Evolutionary conservation across 768 basidiomycete species (phyloP), one percentile per base, ranked within the genome.

Genomic region (Russula sp.): DNA sequence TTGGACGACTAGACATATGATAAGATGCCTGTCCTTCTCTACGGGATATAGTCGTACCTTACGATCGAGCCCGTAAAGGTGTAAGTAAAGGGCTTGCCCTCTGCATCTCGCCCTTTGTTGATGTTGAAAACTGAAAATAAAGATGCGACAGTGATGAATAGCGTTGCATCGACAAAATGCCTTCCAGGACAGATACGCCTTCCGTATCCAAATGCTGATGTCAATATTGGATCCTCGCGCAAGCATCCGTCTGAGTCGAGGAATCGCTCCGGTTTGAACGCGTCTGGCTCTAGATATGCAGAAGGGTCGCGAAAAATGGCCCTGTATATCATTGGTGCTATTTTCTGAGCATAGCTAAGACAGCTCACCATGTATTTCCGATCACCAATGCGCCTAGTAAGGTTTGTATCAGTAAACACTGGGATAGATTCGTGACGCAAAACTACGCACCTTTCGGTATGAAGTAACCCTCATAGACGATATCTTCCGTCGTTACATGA

Each of bases 141-240:
- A 22, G 57, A 59, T 9, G 62, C 57, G 14, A 63, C 16, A 5
- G 47, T 44, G 9, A 63, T 63, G 9, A 63, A 63, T 9, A 63
- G 3, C 1, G 45, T 59, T 2, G 44, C 35, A 37, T 63, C 62
- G 34, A 35, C 62, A 6, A 58, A 42, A 32, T 70, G 69, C 3
- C 58, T 57, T 16, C 68, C 68, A 5, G 68, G 68, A 20, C 68
- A 69, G 20, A 66, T 47, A 3, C 70, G 61, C 6, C 61, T 56
- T 20, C 70, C 68, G 20, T 63, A 69, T 18, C 68, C 70, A 44
- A 70, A 70, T 31, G 52, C 66, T 13, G 55, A 31, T 4, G 31
- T 1, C 32, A 55, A 32, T 0, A 49, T 18, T 4, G 54, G 39
- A 31, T 62, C 61, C 0, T 56, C 61, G 7, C 45, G 47, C 18